Conservation (phyloP, 768 basidiomycete species). For the Naganishia antarctica region DNA sequence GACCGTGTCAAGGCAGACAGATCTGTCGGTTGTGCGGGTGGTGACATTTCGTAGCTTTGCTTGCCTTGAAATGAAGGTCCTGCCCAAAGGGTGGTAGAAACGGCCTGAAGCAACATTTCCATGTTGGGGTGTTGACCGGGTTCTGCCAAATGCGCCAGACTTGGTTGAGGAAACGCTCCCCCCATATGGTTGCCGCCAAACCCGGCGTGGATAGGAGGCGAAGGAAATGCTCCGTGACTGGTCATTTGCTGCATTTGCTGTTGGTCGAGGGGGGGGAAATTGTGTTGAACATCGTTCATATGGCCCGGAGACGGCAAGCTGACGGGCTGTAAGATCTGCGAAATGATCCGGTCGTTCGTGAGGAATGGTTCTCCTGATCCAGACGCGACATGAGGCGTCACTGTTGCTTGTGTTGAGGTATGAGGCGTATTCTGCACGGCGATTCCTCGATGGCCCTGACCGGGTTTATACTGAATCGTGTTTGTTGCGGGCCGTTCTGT, state of each 20-base stretch:
- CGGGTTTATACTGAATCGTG: background rate
- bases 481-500: background rate
- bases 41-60: background rate
- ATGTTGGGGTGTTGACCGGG: background rate
- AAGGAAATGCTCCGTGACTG: background rate
- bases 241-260: background rate
- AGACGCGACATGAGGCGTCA: background rate
- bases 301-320: background rate
- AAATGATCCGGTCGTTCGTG: conserved; percentile 15
- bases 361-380: background rate
- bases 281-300: background rate
- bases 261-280: background rate
- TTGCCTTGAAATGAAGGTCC: background rate
- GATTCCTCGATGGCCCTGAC: background rate
- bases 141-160: conserved; percentile 8
- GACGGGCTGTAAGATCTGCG: conserved; percentile 8
- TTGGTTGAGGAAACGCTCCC: background rate
- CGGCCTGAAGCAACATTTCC: conserved; percentile 17
- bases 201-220: background rate
- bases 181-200: background rate
- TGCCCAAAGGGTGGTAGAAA: background rate
- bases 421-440: background rate
- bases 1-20: background rate
- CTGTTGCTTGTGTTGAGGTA: background rate
- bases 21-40: background rate